A percentile compares a stretch with the other conserved stretches of the same genome.
Conservation (phyloP, 495 filamentous ascomycete species). For the Hyphodiscus hymeniophilus region DNA sequence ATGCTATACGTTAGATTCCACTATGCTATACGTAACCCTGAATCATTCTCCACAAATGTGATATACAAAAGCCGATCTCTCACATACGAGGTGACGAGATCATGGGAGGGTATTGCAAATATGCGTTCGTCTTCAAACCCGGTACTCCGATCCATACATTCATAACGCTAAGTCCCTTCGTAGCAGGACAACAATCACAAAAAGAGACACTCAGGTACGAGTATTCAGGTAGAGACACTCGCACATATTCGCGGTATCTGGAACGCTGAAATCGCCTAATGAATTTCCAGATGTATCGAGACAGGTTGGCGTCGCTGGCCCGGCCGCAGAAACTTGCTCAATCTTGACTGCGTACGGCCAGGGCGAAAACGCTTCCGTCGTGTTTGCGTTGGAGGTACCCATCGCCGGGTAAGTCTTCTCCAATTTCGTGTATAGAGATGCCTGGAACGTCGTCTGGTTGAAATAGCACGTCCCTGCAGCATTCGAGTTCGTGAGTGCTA, state of each 20-base stretch:
- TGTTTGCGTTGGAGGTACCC: conserved; percentile 2
- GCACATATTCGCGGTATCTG: conserved; percentile 6
- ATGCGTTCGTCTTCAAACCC: no score
- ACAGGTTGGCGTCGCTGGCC: conserved; percentile 37
- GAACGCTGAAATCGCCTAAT: conserved; percentile 18
- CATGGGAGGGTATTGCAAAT: no score
- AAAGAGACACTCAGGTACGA: conserved; percentile 8
- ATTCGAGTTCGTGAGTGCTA: conserved; percentile 19
- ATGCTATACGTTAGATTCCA: no score
- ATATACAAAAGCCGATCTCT: no score
- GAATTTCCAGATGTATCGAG: conserved; percentile 11
- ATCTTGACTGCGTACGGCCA: conserved; percentile 45
- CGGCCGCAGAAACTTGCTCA: conserved; percentile 32
- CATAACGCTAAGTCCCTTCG: no score
- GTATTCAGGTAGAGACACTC: conserved; percentile 22
- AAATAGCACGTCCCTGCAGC: conserved; percentile 38
- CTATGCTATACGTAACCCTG: no score
- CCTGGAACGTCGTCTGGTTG: conserved; percentile 39
- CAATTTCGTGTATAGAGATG: conserved; percentile 44
- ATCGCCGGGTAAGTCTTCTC: conserved; percentile 29
- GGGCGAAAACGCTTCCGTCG: conserved; percentile 15
- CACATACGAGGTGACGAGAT: no score
- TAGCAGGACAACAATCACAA: no score
- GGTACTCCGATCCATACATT: no score
- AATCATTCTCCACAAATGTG: no score